Conservation (phyloP, 305 asterid genomes). For the Fraxinus angustifolia region DNA sequence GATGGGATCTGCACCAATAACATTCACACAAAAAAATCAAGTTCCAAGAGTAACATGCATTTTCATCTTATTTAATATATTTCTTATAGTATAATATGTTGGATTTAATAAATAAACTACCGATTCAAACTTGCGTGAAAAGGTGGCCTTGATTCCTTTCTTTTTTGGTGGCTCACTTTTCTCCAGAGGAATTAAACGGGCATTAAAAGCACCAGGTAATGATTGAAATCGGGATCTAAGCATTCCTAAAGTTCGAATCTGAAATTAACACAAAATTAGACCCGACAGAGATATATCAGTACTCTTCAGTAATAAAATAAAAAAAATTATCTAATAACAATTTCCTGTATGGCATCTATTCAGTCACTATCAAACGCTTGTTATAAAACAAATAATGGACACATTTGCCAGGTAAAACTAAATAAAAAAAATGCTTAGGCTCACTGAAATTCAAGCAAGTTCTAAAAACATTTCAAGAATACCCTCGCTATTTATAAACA, state of each 20-base stretch:
- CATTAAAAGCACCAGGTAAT: conserved; percentile 92
- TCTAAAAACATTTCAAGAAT: not conserved
- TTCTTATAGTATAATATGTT: not conserved
- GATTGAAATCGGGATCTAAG: conserved; percentile 89
- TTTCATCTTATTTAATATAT: not conserved
- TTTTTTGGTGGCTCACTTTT: conserved; percentile 63
- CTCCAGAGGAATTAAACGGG: conserved; percentile 85
- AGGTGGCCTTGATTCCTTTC: conserved; percentile 94
- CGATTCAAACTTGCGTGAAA: conserved; percentile 80
- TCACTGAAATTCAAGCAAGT: not conserved
- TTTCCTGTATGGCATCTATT: not conserved
- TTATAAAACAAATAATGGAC: conserved; percentile 4
- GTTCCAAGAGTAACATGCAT: conserved; percentile 14
- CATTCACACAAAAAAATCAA: conserved; percentile 21
- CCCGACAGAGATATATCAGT: conserved; percentile 19
- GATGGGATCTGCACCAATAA: conserved; percentile 61
- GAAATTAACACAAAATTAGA: conserved; percentile 26
- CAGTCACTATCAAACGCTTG: not conserved
- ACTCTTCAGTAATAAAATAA: conserved; percentile 4
- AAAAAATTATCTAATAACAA: conserved; percentile 16
- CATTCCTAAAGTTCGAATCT: conserved; percentile 99
- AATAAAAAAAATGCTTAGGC: not conserved
- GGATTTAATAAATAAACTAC: conserved; percentile 31
- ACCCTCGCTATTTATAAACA: not conserved
- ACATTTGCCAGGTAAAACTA: not conserved